Evolutionary conservation across 148 eudicot species (phyloP).

Genomic region (Dianthus caryophyllus): DNA sequence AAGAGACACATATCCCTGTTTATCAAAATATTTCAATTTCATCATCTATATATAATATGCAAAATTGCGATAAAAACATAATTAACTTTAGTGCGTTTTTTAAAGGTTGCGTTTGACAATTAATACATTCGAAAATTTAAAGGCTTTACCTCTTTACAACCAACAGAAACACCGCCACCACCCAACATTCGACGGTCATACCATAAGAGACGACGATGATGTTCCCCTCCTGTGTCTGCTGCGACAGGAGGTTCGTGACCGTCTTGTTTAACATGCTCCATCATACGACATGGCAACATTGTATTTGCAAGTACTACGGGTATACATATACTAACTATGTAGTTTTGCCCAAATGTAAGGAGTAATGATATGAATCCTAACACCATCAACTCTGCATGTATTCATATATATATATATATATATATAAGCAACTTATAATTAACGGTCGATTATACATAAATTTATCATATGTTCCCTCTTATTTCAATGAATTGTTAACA

Average conservation of each 20-base stretch:
- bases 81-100: too few species aligned
- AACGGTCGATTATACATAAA: too few species aligned
- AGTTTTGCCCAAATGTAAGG: slow-evolving; percentile 73
- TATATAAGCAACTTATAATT: too few species aligned
- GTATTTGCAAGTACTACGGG: slow-evolving; percentile 37
- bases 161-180: slow-evolving; percentile 21
- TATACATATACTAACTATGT: slow-evolving; percentile 56
- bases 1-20: slow-evolving; percentile 65
- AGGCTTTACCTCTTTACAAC: slow-evolving; percentile 39
- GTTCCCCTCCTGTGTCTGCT: slow-evolving; percentile 20
- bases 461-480: too few species aligned
- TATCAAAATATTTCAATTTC: slow-evolving; percentile 8
- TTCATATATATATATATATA: too few species aligned
- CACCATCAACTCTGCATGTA: slow-evolving; percentile 81
- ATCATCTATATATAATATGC: not conserved
- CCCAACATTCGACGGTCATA: slow-evolving; percentile 51
- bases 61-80: not conserved
- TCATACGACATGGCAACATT: slow-evolving; percentile 63
- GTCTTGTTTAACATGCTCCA: not conserved
- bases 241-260: not conserved
- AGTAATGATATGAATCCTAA: slow-evolving; percentile 86
- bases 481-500: too few species aligned
- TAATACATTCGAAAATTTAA: too few species aligned
- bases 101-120: too few species aligned
- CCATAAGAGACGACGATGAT: slow-evolving; percentile 77